Evolutionary conservation across 768 basidiomycete genomes (phyloP).

Genomic region (Psilocybe cyanescens): DNA sequence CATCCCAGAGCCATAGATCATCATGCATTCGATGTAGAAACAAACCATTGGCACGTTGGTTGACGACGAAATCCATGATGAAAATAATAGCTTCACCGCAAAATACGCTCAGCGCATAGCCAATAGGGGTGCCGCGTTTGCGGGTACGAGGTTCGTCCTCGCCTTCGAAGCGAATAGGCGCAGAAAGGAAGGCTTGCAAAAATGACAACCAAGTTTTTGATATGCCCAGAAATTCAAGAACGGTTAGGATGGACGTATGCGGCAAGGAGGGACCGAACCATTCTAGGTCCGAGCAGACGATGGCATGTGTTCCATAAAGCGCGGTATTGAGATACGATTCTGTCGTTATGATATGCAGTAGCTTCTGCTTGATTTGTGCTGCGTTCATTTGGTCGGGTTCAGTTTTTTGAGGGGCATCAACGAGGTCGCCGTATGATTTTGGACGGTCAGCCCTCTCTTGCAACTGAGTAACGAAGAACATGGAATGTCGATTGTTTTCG

Average conservation of each 20-base stretch:
- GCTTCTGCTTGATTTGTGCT: slow-evolving; percentile 35
- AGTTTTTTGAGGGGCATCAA: slow-evolving; percentile 18
- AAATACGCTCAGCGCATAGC: slow-evolving; percentile 41
- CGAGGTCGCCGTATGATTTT: slow-evolving; percentile 16
- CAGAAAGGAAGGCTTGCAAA: slow-evolving; percentile 37
- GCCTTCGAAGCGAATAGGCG: slow-evolving; percentile 36
- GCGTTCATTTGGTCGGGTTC: background rate
- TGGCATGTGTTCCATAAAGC: slow-evolving; percentile 36
- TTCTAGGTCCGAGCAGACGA: slow-evolving; percentile 46
- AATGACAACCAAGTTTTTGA: slow-evolving; percentile 37
- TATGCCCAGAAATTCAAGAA: slow-evolving; percentile 43
- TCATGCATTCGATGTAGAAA: slow-evolving; percentile 50
- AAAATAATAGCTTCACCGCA: slow-evolving; percentile 47
- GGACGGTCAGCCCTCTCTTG: slow-evolving; percentile 19
- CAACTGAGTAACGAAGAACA: slow-evolving; percentile 42
- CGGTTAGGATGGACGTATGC: slow-evolving; percentile 41
- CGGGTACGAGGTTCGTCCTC: slow-evolving; percentile 31
- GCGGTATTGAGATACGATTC: slow-evolving; percentile 43
- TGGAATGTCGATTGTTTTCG: slow-evolving; percentile 22
- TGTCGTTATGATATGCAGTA: slow-evolving; percentile 43
- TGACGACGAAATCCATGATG: slow-evolving; percentile 51
- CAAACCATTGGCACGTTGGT: slow-evolving; percentile 43
- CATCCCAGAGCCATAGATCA: slow-evolving; percentile 48
- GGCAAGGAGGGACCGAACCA: slow-evolving; percentile 50
- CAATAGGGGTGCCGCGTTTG: slow-evolving; percentile 46